Evolutionary conservation across 495 filamentous ascomycete genomes (phyloP).

Genomic region (Penicillium samsonianum): DNA sequence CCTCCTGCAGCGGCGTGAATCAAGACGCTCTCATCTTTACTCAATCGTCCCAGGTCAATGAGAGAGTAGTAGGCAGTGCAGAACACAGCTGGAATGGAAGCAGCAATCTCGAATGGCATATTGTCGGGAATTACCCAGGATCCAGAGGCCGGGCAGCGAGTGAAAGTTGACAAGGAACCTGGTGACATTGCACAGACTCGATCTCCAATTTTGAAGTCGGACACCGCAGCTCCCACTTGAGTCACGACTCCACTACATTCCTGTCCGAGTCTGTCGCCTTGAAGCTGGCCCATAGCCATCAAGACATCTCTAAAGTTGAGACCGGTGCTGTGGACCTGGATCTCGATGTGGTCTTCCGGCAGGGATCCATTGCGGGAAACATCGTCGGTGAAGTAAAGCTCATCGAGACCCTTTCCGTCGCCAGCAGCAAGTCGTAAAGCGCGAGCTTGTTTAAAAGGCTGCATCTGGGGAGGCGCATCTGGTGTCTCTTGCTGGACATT

Average conservation of each 20-base stretch:
- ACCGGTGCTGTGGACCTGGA: constrained; percentile 32
- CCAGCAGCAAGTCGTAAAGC: constrained; percentile 31
- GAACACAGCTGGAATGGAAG: constrained; percentile 60
- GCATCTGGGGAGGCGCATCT: constrained; percentile 25
- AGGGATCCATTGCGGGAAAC: constrained; percentile 13
- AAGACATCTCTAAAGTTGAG: constrained; percentile 46
- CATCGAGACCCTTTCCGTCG: constrained; percentile 32
- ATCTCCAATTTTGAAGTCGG: constrained; percentile 51
- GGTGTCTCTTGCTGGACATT: constrained; percentile 29
- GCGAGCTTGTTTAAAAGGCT: constrained; percentile 32
- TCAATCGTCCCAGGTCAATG: constrained; percentile 34
- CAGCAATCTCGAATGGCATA: constrained; percentile 54
- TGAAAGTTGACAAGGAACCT: constrained; percentile 35
- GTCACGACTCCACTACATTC: constrained; percentile 40
- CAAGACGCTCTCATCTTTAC: constrained; percentile 55
- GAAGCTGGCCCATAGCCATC: constrained; percentile 39
- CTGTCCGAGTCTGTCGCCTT: constrained; percentile 27
- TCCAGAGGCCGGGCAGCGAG: constrained; percentile 27
- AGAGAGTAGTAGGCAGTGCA: constrained; percentile 61
- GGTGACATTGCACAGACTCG: constrained; percentile 52
- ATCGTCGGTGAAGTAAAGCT: constrained; percentile 40
- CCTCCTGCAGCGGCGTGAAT: constrained; percentile 62
- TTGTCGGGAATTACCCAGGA: constrained; percentile 42
- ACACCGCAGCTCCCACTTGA: constrained; percentile 46
- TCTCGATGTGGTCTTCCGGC: constrained; percentile 31